Percentiles rank a stretch among this genome's conserved stretches.
Conservation (phyloP, 129 eudicot species). For the Kitagawia praeruptora region DNA sequence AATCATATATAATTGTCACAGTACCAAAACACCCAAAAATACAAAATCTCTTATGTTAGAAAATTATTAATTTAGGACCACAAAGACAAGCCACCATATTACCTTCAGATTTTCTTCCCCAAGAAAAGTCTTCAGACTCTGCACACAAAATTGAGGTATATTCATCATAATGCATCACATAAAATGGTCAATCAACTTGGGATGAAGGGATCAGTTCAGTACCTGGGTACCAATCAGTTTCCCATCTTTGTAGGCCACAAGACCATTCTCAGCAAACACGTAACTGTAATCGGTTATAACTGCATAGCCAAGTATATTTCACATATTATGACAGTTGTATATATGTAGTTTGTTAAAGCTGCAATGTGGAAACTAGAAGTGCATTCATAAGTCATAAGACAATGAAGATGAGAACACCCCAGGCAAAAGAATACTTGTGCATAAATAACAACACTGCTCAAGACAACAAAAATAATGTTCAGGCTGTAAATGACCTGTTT, state of each 20-base stretch:
- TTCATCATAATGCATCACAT: not conserved
- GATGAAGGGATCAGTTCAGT: slow-evolving; percentile 1
- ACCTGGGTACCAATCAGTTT: slow-evolving; percentile 76
- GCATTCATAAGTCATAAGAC: not conserved
- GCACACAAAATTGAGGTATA: slow-evolving; percentile 21
- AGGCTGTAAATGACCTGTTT: slow-evolving; percentile 41
- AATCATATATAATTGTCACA: not conserved
- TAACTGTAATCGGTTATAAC: slow-evolving; percentile 74
- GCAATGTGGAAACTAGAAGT: not conserved
- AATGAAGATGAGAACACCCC: not conserved
- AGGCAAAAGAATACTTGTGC: not conserved
- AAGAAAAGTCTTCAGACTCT: slow-evolving; percentile 77
- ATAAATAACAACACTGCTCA: not conserved
- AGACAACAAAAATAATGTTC: not conserved
- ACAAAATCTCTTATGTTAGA: not conserved
- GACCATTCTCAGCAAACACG: slow-evolving; percentile 93
- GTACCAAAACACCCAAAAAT: not conserved
- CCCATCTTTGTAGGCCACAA: slow-evolving; percentile 85
- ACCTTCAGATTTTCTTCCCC: slow-evolving; percentile 90
- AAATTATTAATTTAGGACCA: not conserved
- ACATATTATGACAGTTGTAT: not conserved
- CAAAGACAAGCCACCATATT: slow-evolving; percentile 12
- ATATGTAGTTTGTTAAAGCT: not conserved
- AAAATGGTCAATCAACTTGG: not conserved
- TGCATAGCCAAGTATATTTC: slow-evolving; percentile 26